Conservation (phyloP, 177 flowering plant genomes). For the Telopea speciosissima region DNA sequence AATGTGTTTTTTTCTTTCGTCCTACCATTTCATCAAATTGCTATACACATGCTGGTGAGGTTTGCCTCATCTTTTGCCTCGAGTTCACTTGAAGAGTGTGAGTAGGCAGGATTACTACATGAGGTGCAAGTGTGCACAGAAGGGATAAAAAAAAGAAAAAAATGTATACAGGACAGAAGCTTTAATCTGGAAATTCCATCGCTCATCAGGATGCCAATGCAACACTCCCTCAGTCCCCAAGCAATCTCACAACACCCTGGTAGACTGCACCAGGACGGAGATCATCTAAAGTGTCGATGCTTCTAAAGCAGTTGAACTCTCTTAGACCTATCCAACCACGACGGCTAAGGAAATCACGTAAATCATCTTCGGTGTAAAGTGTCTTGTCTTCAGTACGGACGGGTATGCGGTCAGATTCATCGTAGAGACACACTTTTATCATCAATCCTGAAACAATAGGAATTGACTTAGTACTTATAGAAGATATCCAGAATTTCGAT, state of each 20-base stretch:
- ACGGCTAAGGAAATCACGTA: constrained; percentile 58
- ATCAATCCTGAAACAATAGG: constrained; percentile 40
- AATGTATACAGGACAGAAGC: neutral
- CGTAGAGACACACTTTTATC: constrained; percentile 67
- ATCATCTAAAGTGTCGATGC: constrained; percentile 61
- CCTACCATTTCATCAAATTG: neutral
- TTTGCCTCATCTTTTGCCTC: too few species aligned
- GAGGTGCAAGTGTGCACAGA: neutral
- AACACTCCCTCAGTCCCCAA: constrained; percentile 19
- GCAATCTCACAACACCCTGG: constrained; percentile 28
- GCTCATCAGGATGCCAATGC: neutral
- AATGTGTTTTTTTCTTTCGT: neutral
- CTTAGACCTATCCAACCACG: constrained; percentile 56
- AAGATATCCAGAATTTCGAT: neutral
- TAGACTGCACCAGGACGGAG: constrained; percentile 44
- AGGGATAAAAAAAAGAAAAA: neutral
- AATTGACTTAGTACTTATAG: neutral
- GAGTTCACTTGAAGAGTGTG: too few species aligned
- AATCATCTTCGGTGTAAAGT: constrained; percentile 81
- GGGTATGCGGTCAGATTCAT: constrained; percentile 60
- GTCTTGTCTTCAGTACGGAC: constrained; percentile 77
- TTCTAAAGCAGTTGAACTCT: constrained; percentile 61
- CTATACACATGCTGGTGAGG: neutral
- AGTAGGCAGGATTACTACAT: neutral
- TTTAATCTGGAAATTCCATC: neutral